Base-by-base conservation (phyloP, 805 yeast species). In the Kuraishia molischiana region DNA sequence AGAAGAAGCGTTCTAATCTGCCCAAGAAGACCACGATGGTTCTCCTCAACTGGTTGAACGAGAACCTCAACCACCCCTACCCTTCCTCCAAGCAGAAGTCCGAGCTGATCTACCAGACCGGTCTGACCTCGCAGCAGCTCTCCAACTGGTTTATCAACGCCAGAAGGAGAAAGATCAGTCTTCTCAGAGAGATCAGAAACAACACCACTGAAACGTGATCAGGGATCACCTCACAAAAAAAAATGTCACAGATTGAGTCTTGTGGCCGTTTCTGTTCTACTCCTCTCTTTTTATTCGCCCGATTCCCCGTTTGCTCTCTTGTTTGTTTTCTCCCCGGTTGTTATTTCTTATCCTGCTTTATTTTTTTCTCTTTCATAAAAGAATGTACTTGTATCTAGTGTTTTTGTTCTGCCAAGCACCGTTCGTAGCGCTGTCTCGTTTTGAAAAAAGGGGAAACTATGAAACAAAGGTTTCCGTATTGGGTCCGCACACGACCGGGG, bases 71-170 rank as follows among this genome's bases (percentile, higher is more conserved):
- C 46, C 79, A 74, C 47, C 80, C 80, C 11, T 74, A 74, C 49
- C 80, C 80, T 14, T 73, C 69, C 52, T 62, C 73, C 18, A 71
- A 71, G 42, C 78, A 74, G 44, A 74, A 74, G 54, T 59, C 66
- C 36, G 75, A 72, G 41, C 56, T 74, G 46, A 73, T 74, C 61
- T 51, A 59, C 48, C 58, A 64, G 43, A 74, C 80, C 4, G 79
- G 79, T 1, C 65, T 74, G 52, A 68, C 70, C 43, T 69, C 69
- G 49, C 80, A 74, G 49, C 80, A 74, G 46, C 60, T 74, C 41
- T 65, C 74, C 42, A 74, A 74, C 48, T 74, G 80, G 80, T 74
- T 74, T 46, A 74, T 74, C 49, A 74, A 74, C 51, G 80, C 80
- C 14, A 63, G 80, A 53, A 59, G 80, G 49, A 59, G 80, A 45